phyloP scores from a whole-genome alignment of 148 eudicot genomes.

The Nepenthes gracilis region DNA sequence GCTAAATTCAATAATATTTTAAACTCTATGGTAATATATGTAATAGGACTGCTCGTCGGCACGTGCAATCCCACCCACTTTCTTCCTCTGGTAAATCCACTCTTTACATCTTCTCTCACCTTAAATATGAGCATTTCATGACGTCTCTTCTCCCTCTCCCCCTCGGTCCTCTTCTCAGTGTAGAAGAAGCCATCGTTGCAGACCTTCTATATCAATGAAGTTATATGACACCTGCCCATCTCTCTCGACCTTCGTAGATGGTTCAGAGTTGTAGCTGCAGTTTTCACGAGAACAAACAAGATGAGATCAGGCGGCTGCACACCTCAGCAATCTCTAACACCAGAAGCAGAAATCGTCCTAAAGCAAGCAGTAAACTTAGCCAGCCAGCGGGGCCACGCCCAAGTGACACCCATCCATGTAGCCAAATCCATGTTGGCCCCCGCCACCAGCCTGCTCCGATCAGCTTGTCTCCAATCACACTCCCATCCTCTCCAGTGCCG shows the following conservation, averaged over 20 bases:
- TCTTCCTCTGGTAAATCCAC: slow-evolving; percentile 25
- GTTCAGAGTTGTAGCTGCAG: no score
- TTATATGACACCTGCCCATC: no score
- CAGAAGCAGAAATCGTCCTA: slow-evolving; percentile 58
- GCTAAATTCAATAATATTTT: no score
- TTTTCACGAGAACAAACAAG: neutral
- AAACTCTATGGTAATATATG: no score
- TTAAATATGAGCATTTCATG: neutral
- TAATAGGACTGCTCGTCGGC: slow-evolving; percentile 48
- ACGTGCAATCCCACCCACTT: slow-evolving; percentile 53
- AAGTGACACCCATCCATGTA: slow-evolving; percentile 90
- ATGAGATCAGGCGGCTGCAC: slow-evolving; percentile 40
- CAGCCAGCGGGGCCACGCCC: slow-evolving; percentile 67
- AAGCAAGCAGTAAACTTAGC: slow-evolving; percentile 69
- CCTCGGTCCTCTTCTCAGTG: no score
- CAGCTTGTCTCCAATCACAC: slow-evolving; percentile 71
- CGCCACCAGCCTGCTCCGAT: slow-evolving; percentile 49
- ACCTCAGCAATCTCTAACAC: slow-evolving; percentile 64
- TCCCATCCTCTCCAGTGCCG: slow-evolving; percentile 80
- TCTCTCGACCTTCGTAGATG: no score
- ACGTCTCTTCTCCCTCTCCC: no score
- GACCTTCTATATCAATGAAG: no score
- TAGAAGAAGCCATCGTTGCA: no score
- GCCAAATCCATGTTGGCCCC: slow-evolving; percentile 64
- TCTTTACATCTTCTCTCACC: neutral